These are phyloP conservation scores for Peniophora sp. DNA, from an alignment of 1,284 basidiomycete genomes.

Conservation along the genomic window DNA sequence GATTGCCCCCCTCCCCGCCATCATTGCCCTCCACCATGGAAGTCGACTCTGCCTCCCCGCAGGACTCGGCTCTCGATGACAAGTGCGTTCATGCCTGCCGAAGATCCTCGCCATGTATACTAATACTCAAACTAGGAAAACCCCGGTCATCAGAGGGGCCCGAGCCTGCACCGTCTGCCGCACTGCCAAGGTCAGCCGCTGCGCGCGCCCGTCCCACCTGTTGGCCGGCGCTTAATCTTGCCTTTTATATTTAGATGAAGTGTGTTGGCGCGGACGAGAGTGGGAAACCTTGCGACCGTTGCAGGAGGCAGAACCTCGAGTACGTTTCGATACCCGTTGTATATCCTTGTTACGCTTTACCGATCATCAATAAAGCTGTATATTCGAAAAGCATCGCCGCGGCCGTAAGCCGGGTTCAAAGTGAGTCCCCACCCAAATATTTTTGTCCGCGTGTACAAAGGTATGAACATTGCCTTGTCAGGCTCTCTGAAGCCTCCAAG, in stretches of 20 bases:
- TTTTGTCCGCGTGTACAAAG: background rate
- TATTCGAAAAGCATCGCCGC: conserved; percentile 80
- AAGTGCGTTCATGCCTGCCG: background rate
- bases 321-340: conserved; percentile 23
- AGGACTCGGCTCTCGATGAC: background rate
- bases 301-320: conserved; percentile 71
- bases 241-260: conserved; percentile 57
- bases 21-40: background rate
- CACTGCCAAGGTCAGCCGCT: conserved; percentile 57
- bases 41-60: background rate
- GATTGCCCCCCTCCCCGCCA: background rate
- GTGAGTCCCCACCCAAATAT: conserved; percentile 31
- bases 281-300: conserved; percentile 66
- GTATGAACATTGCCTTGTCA: conserved; percentile 19
- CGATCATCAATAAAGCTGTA: conserved; percentile 38
- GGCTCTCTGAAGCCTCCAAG: conserved; percentile 78
- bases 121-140: conserved; percentile 23
- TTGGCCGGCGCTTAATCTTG: conserved; percentile 11
- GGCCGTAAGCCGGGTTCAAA: conserved; percentile 85
- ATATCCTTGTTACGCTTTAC: conserved; percentile 9
- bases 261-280: conserved; percentile 81
- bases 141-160: conserved; percentile 62
- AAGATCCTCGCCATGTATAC: background rate
- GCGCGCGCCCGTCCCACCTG: conserved; percentile 10
- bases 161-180: conserved; percentile 78